Base-by-base conservation (phyloP, 2,329 filamentous ascomycete genomes). In the Aureobasidium sp. region DNA sequence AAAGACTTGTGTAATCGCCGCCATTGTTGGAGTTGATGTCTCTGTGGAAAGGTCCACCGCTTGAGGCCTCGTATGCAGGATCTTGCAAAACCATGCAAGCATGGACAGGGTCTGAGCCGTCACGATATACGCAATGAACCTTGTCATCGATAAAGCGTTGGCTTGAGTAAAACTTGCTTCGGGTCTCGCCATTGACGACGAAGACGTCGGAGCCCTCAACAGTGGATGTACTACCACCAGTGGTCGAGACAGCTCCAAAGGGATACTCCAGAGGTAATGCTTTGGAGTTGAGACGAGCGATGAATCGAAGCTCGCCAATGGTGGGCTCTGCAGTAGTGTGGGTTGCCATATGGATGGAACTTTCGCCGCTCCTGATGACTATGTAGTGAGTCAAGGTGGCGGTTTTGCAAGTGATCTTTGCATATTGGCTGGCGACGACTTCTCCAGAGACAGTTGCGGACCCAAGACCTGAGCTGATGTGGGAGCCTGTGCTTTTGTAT, bases 121-220 rank as follows among this genome's bases (percentile, higher is more conserved):
- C 75, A 23, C 80, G 79, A 61, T 78, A 79, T 38, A 85, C 81
- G 70, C 85, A 88, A 68, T 86, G 84, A 27, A 81, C 78, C 46
- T 81, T 75, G 65, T 86, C 84, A 68, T 88, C 85, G 67, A 88
- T 87, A 71, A 86, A 88, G n/a, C 84, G 79, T 63, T 85, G 77
- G 61, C 81, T 84, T 1, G 83, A 86, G 74, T 85, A 88, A 75
- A 88, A 88, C 70, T 88, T 88, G 71, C 81, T 84, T 40, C 85
- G 80, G 0, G 85, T 88, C 69, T 88, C 75, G 23, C 83, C 81
- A 64, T 76, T 72, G 46, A 88, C 82, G 9, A 84, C 62, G 67
- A 80, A 88, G 8, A 75, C 73, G 53, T 75, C 74, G 1, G 68
- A 71, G 1, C 73, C 84, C 69, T 87, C 85, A 55, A 87, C 75